Evolutionary conservation across 2,329 filamentous ascomycete genomes (phyloP).

Genomic region (Endothia cerciana): DNA sequence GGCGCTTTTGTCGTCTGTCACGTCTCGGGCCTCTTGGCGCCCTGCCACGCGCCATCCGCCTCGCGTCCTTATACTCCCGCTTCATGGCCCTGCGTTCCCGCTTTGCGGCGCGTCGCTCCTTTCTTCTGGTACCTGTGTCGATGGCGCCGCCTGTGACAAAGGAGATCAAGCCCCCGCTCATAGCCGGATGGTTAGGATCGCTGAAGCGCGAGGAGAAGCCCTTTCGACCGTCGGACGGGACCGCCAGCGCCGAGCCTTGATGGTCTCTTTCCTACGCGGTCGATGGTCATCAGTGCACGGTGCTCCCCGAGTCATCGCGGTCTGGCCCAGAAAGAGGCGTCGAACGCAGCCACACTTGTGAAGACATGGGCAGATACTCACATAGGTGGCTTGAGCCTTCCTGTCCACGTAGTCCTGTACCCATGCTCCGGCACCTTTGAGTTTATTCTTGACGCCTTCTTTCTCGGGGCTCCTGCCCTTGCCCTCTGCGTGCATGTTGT

Average conservation of each 20-base stretch:
- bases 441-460: constrained; percentile 30
- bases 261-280: constrained; percentile 40
- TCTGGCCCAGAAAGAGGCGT: constrained; percentile 6
- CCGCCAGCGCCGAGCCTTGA: constrained; percentile 44
- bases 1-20: constrained; percentile 3
- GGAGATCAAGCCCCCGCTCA: constrained; percentile 50
- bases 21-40: constrained; percentile 15
- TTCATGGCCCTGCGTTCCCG: constrained; percentile 16
- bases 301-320: neutral
- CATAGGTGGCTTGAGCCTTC: constrained; percentile 50
- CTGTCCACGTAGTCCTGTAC: constrained; percentile 55
- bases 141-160: constrained; percentile 51
- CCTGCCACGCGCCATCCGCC: constrained; percentile 17
- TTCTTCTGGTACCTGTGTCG: constrained; percentile 32
- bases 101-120: constrained; percentile 21
- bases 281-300: neutral
- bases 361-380: constrained; percentile 30
- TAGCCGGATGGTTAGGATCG: constrained; percentile 56
- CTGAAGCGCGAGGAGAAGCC: constrained; percentile 51
- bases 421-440: constrained; percentile 40
- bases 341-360: neutral
- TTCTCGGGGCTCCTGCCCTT: constrained; percentile 31
- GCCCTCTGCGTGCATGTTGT: constrained; percentile 31
- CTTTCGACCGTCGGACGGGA: constrained; percentile 35
- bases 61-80: constrained; percentile 16